phyloP scores from a whole-genome alignment of 2,329 filamentous ascomycete genomes.

The Arthrobotrys iridis region DNA sequence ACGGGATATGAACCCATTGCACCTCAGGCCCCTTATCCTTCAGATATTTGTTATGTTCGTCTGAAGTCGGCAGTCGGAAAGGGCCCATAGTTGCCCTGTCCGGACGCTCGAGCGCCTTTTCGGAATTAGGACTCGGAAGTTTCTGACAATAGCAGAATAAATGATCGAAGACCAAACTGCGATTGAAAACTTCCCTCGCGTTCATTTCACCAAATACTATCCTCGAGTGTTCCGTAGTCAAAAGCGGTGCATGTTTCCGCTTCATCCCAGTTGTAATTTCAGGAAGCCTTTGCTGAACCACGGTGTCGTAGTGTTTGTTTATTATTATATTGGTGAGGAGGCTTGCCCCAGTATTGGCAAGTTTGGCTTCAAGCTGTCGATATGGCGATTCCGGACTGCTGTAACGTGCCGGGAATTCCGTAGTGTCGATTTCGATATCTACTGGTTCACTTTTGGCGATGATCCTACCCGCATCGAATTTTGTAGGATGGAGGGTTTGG shows the following conservation, averaged over 20 bases:
- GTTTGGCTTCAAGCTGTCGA: slow-evolving; percentile 65
- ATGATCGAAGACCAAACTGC: slow-evolving; percentile 16
- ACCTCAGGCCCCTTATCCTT: slow-evolving; percentile 4
- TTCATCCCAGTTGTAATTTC: slow-evolving; percentile 62
- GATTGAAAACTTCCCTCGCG: slow-evolving; percentile 15
- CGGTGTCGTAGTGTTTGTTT: slow-evolving; percentile 71
- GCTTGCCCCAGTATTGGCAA: slow-evolving; percentile 73
- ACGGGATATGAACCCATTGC: slow-evolving; percentile 51
- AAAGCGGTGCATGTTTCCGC: slow-evolving; percentile 63
- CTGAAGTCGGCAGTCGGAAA: slow-evolving; percentile 54
- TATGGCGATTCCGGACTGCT: slow-evolving; percentile 66
- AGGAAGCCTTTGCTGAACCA: slow-evolving; percentile 63
- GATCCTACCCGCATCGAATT: slow-evolving; percentile 82
- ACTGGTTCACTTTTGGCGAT: slow-evolving; percentile 70
- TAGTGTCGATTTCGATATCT: not conserved
- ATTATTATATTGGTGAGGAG: slow-evolving; percentile 76
- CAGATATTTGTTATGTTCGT: slow-evolving; percentile 30
- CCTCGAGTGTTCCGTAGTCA: slow-evolving; percentile 27
- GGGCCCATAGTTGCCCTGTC: slow-evolving; percentile 42
- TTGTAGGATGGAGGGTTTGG: slow-evolving; percentile 80
- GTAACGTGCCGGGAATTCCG: slow-evolving; percentile 67
- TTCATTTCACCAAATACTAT: slow-evolving; percentile 31
- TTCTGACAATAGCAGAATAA: slow-evolving; percentile 19
- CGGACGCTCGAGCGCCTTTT: not conserved
- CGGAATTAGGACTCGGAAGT: not conserved